A percentile compares a stretch with the other conserved stretches of the same genome.
Conservation (phyloP, 2,329 filamentous ascomycete genomes). For the Cladophialophora yegresii region DNA sequence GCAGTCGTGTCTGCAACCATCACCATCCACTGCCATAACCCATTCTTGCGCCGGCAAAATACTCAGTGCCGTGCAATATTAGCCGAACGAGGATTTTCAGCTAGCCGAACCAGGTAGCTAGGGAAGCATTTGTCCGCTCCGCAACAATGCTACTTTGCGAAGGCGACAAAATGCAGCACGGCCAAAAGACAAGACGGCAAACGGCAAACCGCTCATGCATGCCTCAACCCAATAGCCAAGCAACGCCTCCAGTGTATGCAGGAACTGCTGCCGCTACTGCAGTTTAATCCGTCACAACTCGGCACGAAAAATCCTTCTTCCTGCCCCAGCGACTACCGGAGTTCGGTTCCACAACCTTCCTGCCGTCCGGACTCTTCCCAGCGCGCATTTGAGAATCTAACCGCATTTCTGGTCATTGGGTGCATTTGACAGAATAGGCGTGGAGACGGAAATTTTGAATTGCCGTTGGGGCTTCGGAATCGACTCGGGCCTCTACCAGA, state of each 20-base stretch:
- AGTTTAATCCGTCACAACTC: not conserved
- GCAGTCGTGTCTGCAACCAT: not conserved
- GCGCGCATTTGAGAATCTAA: not conserved
- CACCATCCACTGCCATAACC: not conserved
- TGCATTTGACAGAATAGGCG: not conserved
- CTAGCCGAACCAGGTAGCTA: not conserved
- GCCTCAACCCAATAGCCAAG: constrained; percentile 5
- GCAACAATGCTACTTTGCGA: constrained; percentile 11
- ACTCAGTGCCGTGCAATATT: not conserved
- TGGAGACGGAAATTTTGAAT: constrained; percentile 1
- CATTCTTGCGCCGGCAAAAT: not conserved
- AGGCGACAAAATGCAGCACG: constrained; percentile 11
- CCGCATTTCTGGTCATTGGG: constrained; percentile 17
- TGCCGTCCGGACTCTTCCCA: constrained; percentile 4
- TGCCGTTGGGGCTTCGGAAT: not conserved
- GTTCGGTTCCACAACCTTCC: not conserved
- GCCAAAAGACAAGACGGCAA: not conserved
- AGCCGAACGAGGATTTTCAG: constrained; percentile 2
- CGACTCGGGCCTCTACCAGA: constrained; percentile 1
- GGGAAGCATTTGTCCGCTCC: not conserved
- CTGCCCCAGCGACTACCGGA: not conserved
- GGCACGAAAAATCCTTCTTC: constrained; percentile 15
- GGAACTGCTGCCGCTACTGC: constrained; percentile 13
- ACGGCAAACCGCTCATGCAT: not conserved
- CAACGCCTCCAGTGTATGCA: constrained; percentile 6